Evolutionary conservation across 1,139 yeast genomes (phyloP), one percentile per base, ranked within the genome.

Genomic region (Blastobotrys arbuscula): DNA sequence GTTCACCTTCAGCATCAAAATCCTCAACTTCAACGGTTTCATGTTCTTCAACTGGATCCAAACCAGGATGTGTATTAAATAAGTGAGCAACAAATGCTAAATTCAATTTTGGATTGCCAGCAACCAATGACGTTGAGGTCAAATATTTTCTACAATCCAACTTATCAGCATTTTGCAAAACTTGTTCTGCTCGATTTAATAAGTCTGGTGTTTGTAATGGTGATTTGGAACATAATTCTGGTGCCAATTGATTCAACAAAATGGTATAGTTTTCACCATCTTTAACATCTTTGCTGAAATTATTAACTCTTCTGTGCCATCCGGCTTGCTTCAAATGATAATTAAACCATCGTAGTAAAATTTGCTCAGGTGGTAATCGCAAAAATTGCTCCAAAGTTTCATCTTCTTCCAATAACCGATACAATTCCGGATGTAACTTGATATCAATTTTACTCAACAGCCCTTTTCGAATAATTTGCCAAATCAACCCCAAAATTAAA

Each of bases 401-500:
- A 66, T 92, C 98, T 40, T 92, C 97, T 66, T 89, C 97, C 57
- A 92, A 75, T 54, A 92, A 73, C 60, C 99, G 84, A 71, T 94
- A 92, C 65, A 92, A 77, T 69, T 92, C 99, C 3, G 99, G 99
- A 63, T 92, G 99, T 55, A 84, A 75, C 68, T 92, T 90, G 67
- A 92, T 92, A 67, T 94, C 98, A 64, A 92, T 95, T 71, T 92
- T 92, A 57, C 94, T 79, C 60, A 92, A 80, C 64, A 92, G 75
- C 42, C 98, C 99, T 69, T 96, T 82, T 70, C 98, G 84, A 59
- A 92, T 94, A 60, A 94, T 85, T 73, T 92, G 99, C 99, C 99
- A 92, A 60, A 92, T 90, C 53, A 94, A 78, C 52, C 99, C 99
- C 58, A 92, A 74, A 56, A 92, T 88, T 67, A 92, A 78, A 68